A percentile compares a stretch with the other conserved stretches of the same genome.
Evolutionary conservation across 768 basidiomycete species (phyloP).

Genomic region (Auriscalpium vulgare): DNA sequence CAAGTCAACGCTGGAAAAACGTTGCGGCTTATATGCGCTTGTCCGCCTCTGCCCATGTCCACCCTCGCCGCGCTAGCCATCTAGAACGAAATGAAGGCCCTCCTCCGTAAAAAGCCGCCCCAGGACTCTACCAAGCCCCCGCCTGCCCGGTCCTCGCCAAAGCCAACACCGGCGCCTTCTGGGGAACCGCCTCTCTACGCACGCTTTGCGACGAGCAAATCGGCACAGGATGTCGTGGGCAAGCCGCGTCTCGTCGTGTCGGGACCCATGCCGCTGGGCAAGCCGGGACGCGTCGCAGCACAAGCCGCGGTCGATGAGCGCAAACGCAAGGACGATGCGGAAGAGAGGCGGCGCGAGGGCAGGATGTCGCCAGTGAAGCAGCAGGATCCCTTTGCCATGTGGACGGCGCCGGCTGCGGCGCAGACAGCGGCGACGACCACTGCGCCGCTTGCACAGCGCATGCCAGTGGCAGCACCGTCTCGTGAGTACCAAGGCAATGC

Average conservation of each 20-base stretch:
- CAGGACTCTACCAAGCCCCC: constrained; percentile 3
- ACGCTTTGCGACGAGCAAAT: constrained; percentile 17
- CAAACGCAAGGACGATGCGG: neutral
- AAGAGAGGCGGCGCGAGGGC: neutral
- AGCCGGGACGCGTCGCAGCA: neutral
- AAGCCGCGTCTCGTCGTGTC: constrained; percentile 16
- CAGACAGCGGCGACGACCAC: no score
- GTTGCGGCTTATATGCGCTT: neutral
- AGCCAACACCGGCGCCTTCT: neutral
- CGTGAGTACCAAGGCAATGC: no score
- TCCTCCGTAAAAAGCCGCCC: constrained; percentile 9
- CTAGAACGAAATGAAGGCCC: constrained; percentile 9
- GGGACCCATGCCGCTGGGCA: constrained; percentile 19
- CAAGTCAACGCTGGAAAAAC: neutral
- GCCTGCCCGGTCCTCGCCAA: neutral
- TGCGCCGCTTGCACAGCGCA: no score
- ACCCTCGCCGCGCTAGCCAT: no score
- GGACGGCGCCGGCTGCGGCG: no score
- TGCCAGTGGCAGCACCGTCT: no score
- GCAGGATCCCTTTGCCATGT: no score
- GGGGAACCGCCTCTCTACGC: constrained; percentile 20
- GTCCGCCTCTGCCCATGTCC: neutral
- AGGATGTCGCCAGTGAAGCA: neutral
- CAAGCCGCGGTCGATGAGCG: neutral
- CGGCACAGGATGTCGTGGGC: constrained; percentile 4